Base-by-base conservation (phyloP, 306 rosid species). In the Malus sylvestris region DNA sequence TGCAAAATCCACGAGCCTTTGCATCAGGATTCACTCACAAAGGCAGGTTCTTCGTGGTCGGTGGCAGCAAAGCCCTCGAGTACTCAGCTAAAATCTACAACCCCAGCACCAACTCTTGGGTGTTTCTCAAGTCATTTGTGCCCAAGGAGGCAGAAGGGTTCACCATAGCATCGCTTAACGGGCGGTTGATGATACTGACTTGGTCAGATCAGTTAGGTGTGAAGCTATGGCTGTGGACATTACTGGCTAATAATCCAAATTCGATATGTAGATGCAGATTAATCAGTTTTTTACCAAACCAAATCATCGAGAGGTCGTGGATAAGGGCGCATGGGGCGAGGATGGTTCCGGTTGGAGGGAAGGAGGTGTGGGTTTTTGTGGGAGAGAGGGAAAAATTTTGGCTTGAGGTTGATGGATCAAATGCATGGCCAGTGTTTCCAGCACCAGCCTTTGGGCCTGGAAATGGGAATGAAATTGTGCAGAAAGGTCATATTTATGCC, bases 341-440 rank as follows among this genome's bases (percentile, higher is more conserved):
- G 33, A 45, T 74, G 78, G 71, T 74, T 74, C 71, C 71, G 11
- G 60, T 74, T 6, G 78, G 71, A 6, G 63, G 62, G 4, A 14
- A 62, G 15, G 78, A 63, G 71, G 62, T 63, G 12, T 74, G 78
- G 78, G 61, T 74, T 63, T 44, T 74, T 32, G 71, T 74, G 78
- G 71, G 70, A 19, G 71, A 63, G 78, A 62, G 7, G 19, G 78
- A 64, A 6, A 46, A 49, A 18, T 10, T 63, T 46, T 29, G 35
- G 25, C 35, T 20, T 5, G 35, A 65, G 12, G 32, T 46, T 46
- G 61, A 62, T 46, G 35, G 71, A 16, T 46, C 63, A 46, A 20
- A 20, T 63, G 71, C 71, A 7, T 46, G 71, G 78, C 71, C 71
- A 10, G 52, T 74, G 8, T 20, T 62, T 10, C 78, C 71, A 46